A percentile compares a stretch with the other conserved stretches of the same genome.
These are phyloP conservation scores for Chenopodium berlandieri DNA, from an alignment of 148 eudicot genomes.

Conservation along the genomic window DNA sequence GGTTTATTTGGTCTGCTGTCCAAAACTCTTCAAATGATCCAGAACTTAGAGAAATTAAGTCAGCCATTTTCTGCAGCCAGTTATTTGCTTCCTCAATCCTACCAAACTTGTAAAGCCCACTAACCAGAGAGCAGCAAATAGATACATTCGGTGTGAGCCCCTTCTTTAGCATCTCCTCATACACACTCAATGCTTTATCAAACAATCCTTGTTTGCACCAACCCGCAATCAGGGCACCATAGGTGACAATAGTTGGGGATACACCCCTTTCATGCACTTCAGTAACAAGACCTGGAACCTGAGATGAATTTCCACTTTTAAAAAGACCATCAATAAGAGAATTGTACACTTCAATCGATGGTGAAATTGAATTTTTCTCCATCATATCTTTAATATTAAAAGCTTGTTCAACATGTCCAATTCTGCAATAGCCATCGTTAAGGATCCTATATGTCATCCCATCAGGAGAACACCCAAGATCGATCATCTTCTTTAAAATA, in stretches of 20 bases:
- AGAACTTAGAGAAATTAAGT: slow-evolving; percentile 27
- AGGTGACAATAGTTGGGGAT: slow-evolving; percentile 49
- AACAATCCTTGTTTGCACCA: slow-evolving; percentile 60
- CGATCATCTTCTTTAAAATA: slow-evolving; percentile 58
- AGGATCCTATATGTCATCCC: slow-evolving; percentile 54
- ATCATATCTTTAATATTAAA: slow-evolving; percentile 44
- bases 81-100: slow-evolving; percentile 49
- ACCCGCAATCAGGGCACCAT: slow-evolving; percentile 63
- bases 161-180: slow-evolving; percentile 52
- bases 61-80: slow-evolving; percentile 48
- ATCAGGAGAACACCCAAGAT: slow-evolving; percentile 65
- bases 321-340: slow-evolving; percentile 59
- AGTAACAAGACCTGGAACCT: slow-evolving; percentile 35
- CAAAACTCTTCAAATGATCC: slow-evolving; percentile 26
- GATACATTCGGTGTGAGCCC: slow-evolving; percentile 49
- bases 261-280: slow-evolving; percentile 46
- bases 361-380: slow-evolving; percentile 41
- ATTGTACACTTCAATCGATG: slow-evolving; percentile 63
- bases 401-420: slow-evolving; percentile 51
- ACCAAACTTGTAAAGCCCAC: slow-evolving; percentile 54
- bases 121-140: slow-evolving; percentile 51
- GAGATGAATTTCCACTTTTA: slow-evolving; percentile 35
- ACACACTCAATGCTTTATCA: slow-evolving; percentile 48
- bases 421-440: slow-evolving; percentile 55
- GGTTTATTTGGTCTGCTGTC: slow-evolving; percentile 20